Conservation (phyloP, 306 rosid genomes). For the Purshia tridentata region DNA sequence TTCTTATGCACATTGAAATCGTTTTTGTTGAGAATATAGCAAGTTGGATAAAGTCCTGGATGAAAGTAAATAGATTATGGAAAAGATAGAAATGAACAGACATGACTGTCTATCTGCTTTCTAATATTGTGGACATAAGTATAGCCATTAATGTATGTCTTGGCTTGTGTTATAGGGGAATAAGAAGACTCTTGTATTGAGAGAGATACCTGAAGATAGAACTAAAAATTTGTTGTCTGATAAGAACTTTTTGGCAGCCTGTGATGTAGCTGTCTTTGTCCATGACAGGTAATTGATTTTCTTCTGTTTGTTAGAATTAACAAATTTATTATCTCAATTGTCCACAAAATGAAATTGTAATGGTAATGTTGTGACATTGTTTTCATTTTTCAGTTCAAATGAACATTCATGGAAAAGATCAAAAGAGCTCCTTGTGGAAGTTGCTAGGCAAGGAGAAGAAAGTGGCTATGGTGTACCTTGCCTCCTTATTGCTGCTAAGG, state of each 20-base stretch:
- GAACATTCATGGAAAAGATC: conserved; percentile 81
- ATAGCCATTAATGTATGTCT: not conserved
- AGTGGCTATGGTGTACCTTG: conserved; percentile 80
- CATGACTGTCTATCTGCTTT: not conserved
- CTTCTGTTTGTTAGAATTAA: not conserved
- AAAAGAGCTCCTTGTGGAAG: conserved; percentile 70
- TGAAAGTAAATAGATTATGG: conserved; percentile 8
- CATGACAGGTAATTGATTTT: conserved; percentile 59
- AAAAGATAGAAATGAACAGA: not conserved
- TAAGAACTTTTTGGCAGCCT: conserved; percentile 72
- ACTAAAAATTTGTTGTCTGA: conserved; percentile 47
- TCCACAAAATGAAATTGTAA: not conserved
- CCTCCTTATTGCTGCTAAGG: conserved; percentile 84
- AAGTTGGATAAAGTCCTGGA: conserved; percentile 13
- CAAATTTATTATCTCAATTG: conserved; percentile 6
- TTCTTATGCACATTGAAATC: conserved; percentile 7
- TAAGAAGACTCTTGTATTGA: conserved; percentile 72
- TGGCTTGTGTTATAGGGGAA: conserved; percentile 53
- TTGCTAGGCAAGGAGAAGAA: conserved; percentile 83
- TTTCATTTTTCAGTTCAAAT: conserved; percentile 66
- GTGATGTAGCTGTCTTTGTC: conserved; percentile 90
- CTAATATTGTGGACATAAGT: not conserved
- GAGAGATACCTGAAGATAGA: conserved; percentile 85
- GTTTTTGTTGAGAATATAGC: not conserved
- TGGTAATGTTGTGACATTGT: conserved; percentile 17